These are phyloP conservation scores for Mycena vulgaris DNA, from an alignment of 768 basidiomycete genomes.

Conservation along the genomic window DNA sequence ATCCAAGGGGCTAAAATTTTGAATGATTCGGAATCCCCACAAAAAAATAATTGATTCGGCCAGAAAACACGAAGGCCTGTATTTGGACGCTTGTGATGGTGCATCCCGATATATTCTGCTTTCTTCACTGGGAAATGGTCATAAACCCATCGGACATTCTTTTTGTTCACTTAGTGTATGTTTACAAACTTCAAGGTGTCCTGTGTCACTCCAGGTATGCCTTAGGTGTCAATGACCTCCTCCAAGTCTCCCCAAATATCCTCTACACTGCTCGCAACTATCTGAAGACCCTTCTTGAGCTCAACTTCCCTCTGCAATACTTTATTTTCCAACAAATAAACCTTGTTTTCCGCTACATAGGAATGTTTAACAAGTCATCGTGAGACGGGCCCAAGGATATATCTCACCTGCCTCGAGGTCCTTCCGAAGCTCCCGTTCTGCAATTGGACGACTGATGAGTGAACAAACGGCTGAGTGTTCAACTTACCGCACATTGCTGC, in stretches of 20 bases:
- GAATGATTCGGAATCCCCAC: too few relatives aligned
- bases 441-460: neutral
- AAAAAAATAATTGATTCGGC: too few relatives aligned
- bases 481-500: neutral
- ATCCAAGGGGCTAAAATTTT: too few relatives aligned
- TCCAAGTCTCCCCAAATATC: neutral
- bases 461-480: too few relatives aligned
- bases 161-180: too few relatives aligned
- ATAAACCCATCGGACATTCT: too few relatives aligned
- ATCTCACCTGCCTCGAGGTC: neutral
- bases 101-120: too few relatives aligned
- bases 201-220: neutral
- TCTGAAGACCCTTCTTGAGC: neutral
- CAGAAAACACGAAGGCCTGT: too few relatives aligned
- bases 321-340: neutral
- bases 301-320: neutral
- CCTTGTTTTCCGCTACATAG: neutral
- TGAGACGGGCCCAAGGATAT: neutral
- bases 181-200: too few relatives aligned
- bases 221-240: neutral
- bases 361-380: neutral
- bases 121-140: too few relatives aligned
- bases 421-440: neutral
- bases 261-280: neutral
- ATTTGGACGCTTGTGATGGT: too few relatives aligned